A percentile compares a stretch with the other conserved stretches of the same genome.
Evolutionary conservation across 805 yeast species (phyloP).

Genomic region (Limtongozyma cylindracea): DNA sequence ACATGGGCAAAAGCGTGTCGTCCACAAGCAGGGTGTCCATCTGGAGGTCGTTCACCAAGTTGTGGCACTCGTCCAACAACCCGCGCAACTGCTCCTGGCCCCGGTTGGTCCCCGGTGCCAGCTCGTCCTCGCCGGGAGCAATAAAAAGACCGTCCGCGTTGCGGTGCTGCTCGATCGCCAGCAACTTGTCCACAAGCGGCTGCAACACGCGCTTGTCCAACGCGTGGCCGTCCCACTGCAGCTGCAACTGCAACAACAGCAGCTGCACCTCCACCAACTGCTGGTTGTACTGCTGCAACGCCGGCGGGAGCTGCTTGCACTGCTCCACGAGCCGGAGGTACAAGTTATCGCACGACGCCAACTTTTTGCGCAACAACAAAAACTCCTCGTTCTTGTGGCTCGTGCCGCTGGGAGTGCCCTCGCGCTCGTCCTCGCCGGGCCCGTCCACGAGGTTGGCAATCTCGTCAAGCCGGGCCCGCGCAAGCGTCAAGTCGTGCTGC

Average conservation of each 20-base stretch:
- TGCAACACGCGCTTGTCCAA: slow-evolving; percentile 1
- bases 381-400: slow-evolving; percentile 27
- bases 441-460: slow-evolving; percentile 33
- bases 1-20: slow-evolving; percentile 32
- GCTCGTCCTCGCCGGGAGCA: slow-evolving; percentile 3
- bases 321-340: slow-evolving; percentile 27
- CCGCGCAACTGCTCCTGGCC: slow-evolving; percentile 22
- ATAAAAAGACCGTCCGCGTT: slow-evolving; percentile 33
- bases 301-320: slow-evolving; percentile 15
- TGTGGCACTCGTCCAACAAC: slow-evolving; percentile 62
- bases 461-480: slow-evolving; percentile 45
- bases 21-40: slow-evolving; percentile 6
- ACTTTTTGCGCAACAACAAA: slow-evolving; percentile 35
- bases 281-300: slow-evolving; percentile 20
- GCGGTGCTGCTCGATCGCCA: slow-evolving; percentile 11
- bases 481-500: slow-evolving; percentile 59
- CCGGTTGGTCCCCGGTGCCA: no score
- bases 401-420: slow-evolving; percentile 1
- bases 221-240: background rate
- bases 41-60: slow-evolving; percentile 42
- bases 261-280: slow-evolving; percentile 39
- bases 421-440: slow-evolving; percentile 3
- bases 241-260: slow-evolving; percentile 14
- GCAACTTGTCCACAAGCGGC: slow-evolving; percentile 6
- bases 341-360: slow-evolving; percentile 32